Conservation (phyloP, 2,329 filamentous ascomycete genomes). For the Xylaria sp. region DNA sequence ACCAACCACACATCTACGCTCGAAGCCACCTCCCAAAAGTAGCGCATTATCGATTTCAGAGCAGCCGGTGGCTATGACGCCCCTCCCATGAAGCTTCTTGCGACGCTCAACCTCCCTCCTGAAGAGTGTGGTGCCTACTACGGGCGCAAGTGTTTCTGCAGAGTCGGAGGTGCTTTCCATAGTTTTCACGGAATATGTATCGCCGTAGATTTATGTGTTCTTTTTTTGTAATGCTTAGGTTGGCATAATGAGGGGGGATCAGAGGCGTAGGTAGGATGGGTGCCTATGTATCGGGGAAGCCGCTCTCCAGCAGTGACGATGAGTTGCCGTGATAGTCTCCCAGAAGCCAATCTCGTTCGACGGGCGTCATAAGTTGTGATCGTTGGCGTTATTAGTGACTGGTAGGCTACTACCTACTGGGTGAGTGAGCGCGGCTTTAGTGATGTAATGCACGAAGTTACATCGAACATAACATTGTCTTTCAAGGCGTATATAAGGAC, state of each 20-base stretch:
- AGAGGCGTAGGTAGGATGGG: no score
- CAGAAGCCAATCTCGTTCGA: background rate
- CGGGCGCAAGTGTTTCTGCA: slow-evolving; percentile 49
- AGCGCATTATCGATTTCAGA: slow-evolving; percentile 61
- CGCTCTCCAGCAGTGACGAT: background rate
- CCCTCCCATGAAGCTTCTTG: slow-evolving; percentile 48
- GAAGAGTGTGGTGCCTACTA: slow-evolving; percentile 58
- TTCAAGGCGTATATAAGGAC: background rate
- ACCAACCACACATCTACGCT: slow-evolving; percentile 64
- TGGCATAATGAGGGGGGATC: background rate
- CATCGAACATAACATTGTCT: background rate
- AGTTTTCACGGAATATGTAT: no score
- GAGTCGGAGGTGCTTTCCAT: background rate
- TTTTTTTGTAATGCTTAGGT: background rate
- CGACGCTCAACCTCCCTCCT: slow-evolving; percentile 54
- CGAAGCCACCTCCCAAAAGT: slow-evolving; percentile 58
- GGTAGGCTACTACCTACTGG: background rate
- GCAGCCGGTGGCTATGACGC: slow-evolving; percentile 58
- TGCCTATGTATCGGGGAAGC: background rate
- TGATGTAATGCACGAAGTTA: background rate
- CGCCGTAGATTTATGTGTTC: background rate
- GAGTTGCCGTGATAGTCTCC: background rate
- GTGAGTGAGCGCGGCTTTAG: background rate
- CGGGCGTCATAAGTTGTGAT: background rate
- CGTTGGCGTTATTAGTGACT: background rate